Conservation (phyloP, 345 rosid genomes). For the Eucalyptus sideroxylon region DNA sequence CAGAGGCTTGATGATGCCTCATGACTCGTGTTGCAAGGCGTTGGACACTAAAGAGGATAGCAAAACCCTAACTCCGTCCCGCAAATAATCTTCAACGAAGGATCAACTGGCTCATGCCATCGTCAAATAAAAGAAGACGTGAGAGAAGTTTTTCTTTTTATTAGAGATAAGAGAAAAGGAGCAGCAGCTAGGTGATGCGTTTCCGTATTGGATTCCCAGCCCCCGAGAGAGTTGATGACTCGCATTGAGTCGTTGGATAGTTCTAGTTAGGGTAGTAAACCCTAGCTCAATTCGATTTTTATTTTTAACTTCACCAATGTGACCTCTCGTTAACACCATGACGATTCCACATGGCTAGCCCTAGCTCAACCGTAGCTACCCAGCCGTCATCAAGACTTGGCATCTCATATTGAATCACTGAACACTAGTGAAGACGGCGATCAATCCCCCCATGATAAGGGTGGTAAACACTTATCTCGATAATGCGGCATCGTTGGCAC, state of each 20-base stretch:
- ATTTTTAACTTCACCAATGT: neutral
- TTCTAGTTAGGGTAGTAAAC: neutral
- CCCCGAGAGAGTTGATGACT: neutral
- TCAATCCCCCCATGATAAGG: neutral
- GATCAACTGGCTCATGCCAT: neutral
- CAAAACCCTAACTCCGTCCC: neutral
- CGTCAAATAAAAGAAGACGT: neutral
- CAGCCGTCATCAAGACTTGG: neutral
- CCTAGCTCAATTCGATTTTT: neutral
- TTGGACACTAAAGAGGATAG: neutral
- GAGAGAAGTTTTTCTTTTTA: neutral
- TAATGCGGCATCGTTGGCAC: neutral
- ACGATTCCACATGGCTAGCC: neutral
- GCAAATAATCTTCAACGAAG: neutral
- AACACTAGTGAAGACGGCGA: neutral
- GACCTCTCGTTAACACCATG: neutral
- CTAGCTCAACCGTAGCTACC: neutral
- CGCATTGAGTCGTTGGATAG: neutral
- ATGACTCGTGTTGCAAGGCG: neutral
- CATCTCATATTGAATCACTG: neutral
- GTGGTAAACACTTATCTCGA: neutral
- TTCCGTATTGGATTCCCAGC: neutral
- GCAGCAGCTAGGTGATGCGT: neutral
- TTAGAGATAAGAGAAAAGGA: neutral
- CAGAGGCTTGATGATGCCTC: neutral